Evolutionary conservation across 352 stramenopile genomes (phyloP).

Genomic region (Phytophthora lateralis): DNA sequence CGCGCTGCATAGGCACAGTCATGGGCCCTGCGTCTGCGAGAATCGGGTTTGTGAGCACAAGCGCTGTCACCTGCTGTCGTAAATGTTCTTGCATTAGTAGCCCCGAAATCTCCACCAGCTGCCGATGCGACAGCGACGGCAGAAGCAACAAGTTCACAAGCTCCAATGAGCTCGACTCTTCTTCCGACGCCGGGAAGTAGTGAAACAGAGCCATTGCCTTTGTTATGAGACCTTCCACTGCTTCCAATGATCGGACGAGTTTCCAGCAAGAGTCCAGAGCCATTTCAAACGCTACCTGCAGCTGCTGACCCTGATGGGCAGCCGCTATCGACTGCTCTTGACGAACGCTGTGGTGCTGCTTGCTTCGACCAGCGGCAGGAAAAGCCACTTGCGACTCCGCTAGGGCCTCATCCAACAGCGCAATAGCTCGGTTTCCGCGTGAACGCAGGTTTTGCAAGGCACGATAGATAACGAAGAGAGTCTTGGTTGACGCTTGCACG

Average conservation of each 20-base stretch:
- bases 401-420: conserved; percentile 65
- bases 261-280: conserved; percentile 77
- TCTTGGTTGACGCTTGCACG: conserved; percentile 31
- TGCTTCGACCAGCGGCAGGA: conserved; percentile 34
- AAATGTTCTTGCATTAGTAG: conserved; percentile 43
- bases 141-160: conserved; percentile 48
- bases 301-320: conserved; percentile 46
- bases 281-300: conserved; percentile 85
- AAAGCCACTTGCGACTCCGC: conserved; percentile 70
- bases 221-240: conserved; percentile 56
- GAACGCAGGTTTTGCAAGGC: conserved; percentile 44
- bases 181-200: conserved; percentile 40
- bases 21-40: conserved; percentile 30
- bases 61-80: conserved; percentile 37
- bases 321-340: conserved; percentile 45
- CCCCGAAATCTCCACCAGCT: conserved; percentile 42
- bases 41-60: conserved; percentile 56
- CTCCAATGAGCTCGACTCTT: conserved; percentile 21
- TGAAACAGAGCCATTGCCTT: conserved; percentile 53
- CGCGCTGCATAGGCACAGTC: conserved; percentile 50
- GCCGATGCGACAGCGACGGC: conserved; percentile 31
- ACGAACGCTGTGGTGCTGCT: conserved; percentile 10
- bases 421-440: conserved; percentile 53
- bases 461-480: conserved; percentile 41
- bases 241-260: conserved; percentile 56